Base-by-base conservation (phyloP, 176 grass and related monocot genomes). In the Themeda triandra region DNA sequence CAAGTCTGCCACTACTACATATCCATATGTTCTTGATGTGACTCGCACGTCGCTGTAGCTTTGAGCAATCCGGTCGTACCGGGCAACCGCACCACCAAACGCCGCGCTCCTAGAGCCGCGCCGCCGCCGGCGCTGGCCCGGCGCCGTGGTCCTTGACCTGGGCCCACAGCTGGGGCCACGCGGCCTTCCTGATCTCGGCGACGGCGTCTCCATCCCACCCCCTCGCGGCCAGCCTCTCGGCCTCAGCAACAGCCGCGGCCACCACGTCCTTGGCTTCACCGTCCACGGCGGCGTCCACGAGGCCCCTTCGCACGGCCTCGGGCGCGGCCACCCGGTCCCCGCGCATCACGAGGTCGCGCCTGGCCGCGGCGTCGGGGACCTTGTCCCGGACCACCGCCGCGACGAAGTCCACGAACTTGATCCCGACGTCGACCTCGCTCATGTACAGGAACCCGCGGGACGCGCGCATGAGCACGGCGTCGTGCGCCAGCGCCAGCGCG, bases 401-500 rank as follows among this genome's bases (percentile, higher is more conserved):
- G 74, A 98, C 90, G 83, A 71, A 95, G 36, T 81, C 81, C 10
- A 84, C 44, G 75, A 98, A 80, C 75, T 86, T 85, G 36, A 98
- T 17, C 25, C 92, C 91, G 18, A 82, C 72, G 83, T 98, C 85
- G 23, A 95, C 86, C 80, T 98, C 92, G 80, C 92, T 92, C 92
- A 93, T 93, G 92, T 95, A 98, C 54, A 98, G 82, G 92, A 95
- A 78, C 8, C 95, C 92, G 40, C 92, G 86, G 13, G 85, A 62
- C 4, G 11, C 73, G 48, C 95, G 91, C 95, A 98, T 98, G 19
- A 95, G 76, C 33, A 69, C 30, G 81, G 90, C 77, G 86, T 98
- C 92, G 87, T 95, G 92, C 6, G 41, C 75, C 44, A 93, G 72
- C 3, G 71, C 91, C 21, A 93, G 88, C 44, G 59, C 73, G 73